Conservation (phyloP, 345 rosid genomes). For the Eucalyptus albens region DNA sequence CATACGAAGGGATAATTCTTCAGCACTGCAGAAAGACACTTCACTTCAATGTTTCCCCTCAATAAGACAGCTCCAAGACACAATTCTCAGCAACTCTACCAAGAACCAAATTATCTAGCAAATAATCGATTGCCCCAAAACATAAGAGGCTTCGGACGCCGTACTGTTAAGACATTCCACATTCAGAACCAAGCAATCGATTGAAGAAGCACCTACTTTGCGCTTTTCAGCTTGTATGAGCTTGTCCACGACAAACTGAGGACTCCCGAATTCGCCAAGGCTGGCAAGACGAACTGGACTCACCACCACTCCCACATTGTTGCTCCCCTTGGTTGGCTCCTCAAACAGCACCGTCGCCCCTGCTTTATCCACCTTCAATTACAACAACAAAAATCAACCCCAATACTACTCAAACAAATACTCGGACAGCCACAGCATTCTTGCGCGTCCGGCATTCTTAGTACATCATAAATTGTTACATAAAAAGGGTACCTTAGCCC, state of each 20-base stretch:
- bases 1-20: not conserved
- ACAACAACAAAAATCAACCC: not conserved
- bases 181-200: not conserved
- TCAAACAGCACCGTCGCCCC: constrained; percentile 83
- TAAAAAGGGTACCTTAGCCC: constrained; percentile 33
- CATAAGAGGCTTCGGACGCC: not conserved
- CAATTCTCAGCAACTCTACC: not conserved
- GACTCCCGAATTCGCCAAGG: constrained; percentile 70
- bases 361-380: constrained; percentile 68
- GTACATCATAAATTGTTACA: too few species aligned
- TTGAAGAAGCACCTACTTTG: constrained; percentile 23
- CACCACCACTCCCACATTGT: constrained; percentile 82
- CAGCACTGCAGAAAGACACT: not conserved
- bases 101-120: not conserved
- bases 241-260: constrained; percentile 75
- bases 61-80: not conserved
- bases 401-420: not conserved
- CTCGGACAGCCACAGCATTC: not conserved
- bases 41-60: not conserved
- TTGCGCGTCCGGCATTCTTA: not conserved
- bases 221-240: constrained; percentile 85
- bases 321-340: constrained; percentile 51
- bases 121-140: not conserved
- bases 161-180: not conserved
- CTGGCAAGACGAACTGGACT: constrained; percentile 66